A percentile compares a stretch with the other conserved stretches of the same genome.
Conservation (phyloP, 495 filamentous ascomycete species). For the Penicillium macrosclerotiorum region DNA sequence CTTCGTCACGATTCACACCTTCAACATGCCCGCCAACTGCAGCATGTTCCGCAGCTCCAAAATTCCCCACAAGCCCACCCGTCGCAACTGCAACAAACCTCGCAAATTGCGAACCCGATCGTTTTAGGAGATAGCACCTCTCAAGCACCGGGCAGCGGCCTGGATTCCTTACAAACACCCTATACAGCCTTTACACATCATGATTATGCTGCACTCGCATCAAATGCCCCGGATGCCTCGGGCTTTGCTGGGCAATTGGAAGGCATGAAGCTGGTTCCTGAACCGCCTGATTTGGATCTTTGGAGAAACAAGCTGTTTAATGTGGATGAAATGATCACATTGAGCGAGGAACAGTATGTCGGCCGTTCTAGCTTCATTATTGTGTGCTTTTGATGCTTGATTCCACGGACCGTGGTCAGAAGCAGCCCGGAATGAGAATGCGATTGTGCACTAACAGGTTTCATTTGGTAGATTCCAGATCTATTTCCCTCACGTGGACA, state of each 20-base stretch:
- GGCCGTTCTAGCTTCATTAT: no score
- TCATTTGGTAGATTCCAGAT: constrained; percentile 64
- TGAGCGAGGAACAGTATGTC: constrained; percentile 79
- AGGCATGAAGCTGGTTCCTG: constrained; percentile 56
- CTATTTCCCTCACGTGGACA: constrained; percentile 89
- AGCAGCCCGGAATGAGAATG: not conserved
- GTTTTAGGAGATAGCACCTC: constrained; percentile 11
- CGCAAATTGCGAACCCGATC: no score
- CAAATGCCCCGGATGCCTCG: constrained; percentile 5
- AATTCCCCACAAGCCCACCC: no score
- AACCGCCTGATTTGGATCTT: constrained; percentile 66
- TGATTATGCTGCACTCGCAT: constrained; percentile 7
- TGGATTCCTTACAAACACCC: no score
- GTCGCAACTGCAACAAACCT: no score
- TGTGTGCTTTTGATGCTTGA: no score
- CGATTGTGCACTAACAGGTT: not conserved
- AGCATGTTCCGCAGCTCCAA: no score
- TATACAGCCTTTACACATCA: constrained; percentile 12
- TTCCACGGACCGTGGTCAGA: no score
- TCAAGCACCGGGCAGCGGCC: no score
- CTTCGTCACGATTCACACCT: no score
- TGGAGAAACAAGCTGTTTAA: constrained; percentile 79
- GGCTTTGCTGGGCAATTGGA: constrained; percentile 48
- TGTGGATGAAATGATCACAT: constrained; percentile 68
- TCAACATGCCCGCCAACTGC: no score